Evolutionary conservation across 352 stramenopile species (phyloP), one percentile per base, ranked within the genome.

Genomic region (Phytophthora pini): DNA sequence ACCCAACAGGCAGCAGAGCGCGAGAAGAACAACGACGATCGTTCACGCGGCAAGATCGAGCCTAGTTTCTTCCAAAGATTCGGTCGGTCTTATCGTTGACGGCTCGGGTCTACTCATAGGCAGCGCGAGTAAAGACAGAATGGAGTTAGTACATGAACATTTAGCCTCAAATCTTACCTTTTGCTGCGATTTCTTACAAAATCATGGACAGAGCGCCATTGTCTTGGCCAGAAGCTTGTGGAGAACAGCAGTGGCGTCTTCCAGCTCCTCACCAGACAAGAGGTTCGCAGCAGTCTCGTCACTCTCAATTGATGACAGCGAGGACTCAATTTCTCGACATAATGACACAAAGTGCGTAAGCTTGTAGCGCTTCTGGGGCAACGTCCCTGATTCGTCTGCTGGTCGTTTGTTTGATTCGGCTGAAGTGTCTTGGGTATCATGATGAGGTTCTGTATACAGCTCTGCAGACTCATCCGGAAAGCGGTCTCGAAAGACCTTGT

Each of bases 21-120:
- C 34, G 86, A 92, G 56, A 78, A 79, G 61, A 55, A 61, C 22
- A 86, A 89, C 38, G 67, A 66, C 1, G 72, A 85, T 15, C 72
- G 74, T 31, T 76, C 82, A 38, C 78, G 70, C 12, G 82, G 84
- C 26, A 86, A 88, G 52, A 85, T 92, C 26, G 82, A 94, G 48
- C 70, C 76, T n/a, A 66, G 66, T 3, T 94, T 94, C 65, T 94
- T 94, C 65, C 78, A 89, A 50, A 65, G 56, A 27, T 94, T 94
- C 48, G 86, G 83, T 27, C 72, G 72, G 27, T 92, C 86, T n/a
- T 94, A 92, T 69, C 83, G 86, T 77, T 94, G 47, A 68, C 55
- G 15, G 41, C 15, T 9, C 49, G 6, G 24, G 29, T 34, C 29
- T 34, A 8, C 9, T 36, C 8, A 2, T 36, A 36, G 31, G 31